These are phyloP conservation scores for Diaporthe destruens DNA, from an alignment of 2,329 filamentous ascomycete species.

Conservation along the genomic window DNA sequence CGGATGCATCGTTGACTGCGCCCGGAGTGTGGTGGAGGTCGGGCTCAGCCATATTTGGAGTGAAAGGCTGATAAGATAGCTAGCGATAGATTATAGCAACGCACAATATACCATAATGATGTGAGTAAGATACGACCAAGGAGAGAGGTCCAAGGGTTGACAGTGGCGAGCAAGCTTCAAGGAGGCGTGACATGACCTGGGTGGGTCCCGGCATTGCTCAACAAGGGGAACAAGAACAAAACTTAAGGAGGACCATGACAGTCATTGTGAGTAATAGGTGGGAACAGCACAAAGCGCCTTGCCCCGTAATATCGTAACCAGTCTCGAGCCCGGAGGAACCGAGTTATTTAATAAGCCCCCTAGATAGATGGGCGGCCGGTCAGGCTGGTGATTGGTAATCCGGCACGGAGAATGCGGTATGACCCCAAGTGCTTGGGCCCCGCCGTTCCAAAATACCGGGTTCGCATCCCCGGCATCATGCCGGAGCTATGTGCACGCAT, in stretches of 20 bases:
- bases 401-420: slow-evolving; percentile 1
- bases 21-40: background rate
- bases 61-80: background rate
- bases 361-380: background rate
- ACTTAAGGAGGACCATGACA: background rate
- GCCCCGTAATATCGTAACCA: background rate
- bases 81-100: background rate
- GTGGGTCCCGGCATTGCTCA: background rate
- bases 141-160: background rate
- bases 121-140: background rate
- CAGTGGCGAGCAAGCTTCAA: slow-evolving; percentile 2
- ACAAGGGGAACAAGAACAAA: background rate
- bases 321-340: slow-evolving; percentile 11
- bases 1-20: slow-evolving; percentile 33
- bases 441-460: background rate
- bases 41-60: background rate
- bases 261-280: slow-evolving; percentile 7
- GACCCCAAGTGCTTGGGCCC: slow-evolving; percentile 3
- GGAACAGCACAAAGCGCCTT: background rate
- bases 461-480: background rate
- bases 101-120: background rate
- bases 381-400: slow-evolving; percentile 34
- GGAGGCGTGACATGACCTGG: background rate
- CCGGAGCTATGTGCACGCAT: background rate
- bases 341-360: slow-evolving; percentile 27